These are phyloP conservation scores for Neurospora sublineolata DNA, from an alignment of 495 filamentous ascomycete genomes.

Conservation along the genomic window DNA sequence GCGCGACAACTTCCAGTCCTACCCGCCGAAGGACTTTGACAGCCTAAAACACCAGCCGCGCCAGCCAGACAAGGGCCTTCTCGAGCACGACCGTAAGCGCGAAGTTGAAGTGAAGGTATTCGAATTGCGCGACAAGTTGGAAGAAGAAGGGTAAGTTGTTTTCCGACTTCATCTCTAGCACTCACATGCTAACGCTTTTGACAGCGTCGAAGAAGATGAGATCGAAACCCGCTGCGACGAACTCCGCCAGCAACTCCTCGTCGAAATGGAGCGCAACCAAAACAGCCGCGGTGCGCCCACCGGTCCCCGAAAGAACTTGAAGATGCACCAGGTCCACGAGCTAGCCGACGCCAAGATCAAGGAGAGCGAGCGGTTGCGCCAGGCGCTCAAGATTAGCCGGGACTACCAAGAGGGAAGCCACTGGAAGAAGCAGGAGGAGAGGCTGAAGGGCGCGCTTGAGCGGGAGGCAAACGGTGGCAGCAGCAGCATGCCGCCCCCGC, in stretches of 20 bases:
- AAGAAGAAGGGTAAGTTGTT: conserved; percentile 64
- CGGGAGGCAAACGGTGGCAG: conserved; percentile 23
- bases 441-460: conserved; percentile 47
- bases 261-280: conserved; percentile 33
- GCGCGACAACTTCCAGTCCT: conserved; percentile 48
- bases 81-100: conserved; percentile 84
- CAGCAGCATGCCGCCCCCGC: neutral
- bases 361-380: conserved; percentile 82
- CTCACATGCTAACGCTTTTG: neutral
- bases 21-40: conserved; percentile 50
- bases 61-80: conserved; percentile 78
- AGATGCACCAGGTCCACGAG: conserved; percentile 92
- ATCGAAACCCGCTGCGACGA: conserved; percentile 57
- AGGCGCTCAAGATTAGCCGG: conserved; percentile 77
- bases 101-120: conserved; percentile 87
- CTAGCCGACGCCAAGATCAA: conserved; percentile 90
- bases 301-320: conserved; percentile 47
- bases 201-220: conserved; percentile 65
- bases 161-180: neutral
- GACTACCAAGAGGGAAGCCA: conserved; percentile 79
- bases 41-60: conserved; percentile 58
- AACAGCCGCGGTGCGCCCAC: conserved; percentile 14
- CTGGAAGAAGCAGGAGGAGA: conserved; percentile 62
- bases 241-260: conserved; percentile 51
- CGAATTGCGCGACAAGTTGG: conserved; percentile 75